Evolutionary conservation across 805 yeast genomes (phyloP).

Genomic region (Pichia phayaonensis): DNA sequence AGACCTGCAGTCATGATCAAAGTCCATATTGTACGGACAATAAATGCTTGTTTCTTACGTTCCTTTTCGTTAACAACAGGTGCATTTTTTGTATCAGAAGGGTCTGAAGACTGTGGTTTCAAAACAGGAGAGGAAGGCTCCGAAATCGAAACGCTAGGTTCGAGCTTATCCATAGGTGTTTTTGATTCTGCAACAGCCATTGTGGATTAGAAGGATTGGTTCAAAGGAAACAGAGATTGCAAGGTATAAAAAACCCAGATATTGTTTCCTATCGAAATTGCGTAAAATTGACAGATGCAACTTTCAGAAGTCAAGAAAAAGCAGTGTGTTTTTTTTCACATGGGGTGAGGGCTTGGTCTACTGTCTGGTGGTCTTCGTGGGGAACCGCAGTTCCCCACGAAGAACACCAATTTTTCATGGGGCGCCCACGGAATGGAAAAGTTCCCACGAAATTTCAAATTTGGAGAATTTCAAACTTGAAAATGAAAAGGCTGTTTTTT

Average conservation of each 20-base stretch:
- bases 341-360: not conserved
- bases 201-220: not conserved
- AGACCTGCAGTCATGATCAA: constrained; percentile 79
- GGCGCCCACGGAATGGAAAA: not conserved
- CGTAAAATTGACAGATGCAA: no score
- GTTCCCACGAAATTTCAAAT: not conserved
- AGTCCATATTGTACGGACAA: constrained; percentile 89
- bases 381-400: not conserved
- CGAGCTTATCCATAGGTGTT: not conserved
- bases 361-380: not conserved
- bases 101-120: constrained; percentile 1
- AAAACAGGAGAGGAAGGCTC: not conserved
- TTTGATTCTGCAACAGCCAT: not conserved
- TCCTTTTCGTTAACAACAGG: constrained; percentile 38
- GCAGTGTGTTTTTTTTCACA: not conserved
- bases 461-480: not conserved
- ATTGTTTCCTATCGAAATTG: no score
- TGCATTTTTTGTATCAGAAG: not conserved
- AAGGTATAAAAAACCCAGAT: no score
- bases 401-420: not conserved
- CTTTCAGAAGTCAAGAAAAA: no score
- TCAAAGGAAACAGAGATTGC: no score
- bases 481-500: no score
- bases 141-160: not conserved
- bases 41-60: constrained; percentile 72